These are phyloP conservation scores for Circinella umbellata DNA, from an alignment of 371 early-diverging fungal species.

Conservation along the genomic window DNA sequence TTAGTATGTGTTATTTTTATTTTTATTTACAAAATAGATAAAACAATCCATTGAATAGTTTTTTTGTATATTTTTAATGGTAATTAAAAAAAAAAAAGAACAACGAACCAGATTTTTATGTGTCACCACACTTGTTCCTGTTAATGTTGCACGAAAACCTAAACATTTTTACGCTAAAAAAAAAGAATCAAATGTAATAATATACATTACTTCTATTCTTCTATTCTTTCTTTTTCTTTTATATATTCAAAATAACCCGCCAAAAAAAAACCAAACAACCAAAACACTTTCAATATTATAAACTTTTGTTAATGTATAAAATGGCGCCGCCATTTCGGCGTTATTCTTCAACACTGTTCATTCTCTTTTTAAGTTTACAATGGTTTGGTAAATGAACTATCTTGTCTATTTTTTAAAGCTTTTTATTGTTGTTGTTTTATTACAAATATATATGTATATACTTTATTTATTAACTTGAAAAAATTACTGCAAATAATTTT, in stretches of 20 bases:
- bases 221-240: neutral
- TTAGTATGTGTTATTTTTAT: no score
- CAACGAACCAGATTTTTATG: neutral
- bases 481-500: no score
- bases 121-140: neutral
- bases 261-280: no score
- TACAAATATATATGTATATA: neutral
- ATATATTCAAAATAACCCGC: no score
- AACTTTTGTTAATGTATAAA: neutral
- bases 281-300: no score
- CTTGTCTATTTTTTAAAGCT: no score
- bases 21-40: no score
- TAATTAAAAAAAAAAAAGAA: no score
- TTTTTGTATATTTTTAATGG: no score
- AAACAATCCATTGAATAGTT: no score
- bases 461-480: no score
- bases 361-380: neutral
- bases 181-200: neutral
- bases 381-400: constrained; percentile 1
- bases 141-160: constrained; percentile 6
- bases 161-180: no score
- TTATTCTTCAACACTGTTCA: neutral
- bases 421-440: neutral
- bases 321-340: constrained; percentile 5
- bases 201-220: neutral